Evolutionary conservation across 1,139 yeast species (phyloP), one percentile per base, ranked within the genome.

Genomic region (Lodderomyces pseudojiufengensis): DNA sequence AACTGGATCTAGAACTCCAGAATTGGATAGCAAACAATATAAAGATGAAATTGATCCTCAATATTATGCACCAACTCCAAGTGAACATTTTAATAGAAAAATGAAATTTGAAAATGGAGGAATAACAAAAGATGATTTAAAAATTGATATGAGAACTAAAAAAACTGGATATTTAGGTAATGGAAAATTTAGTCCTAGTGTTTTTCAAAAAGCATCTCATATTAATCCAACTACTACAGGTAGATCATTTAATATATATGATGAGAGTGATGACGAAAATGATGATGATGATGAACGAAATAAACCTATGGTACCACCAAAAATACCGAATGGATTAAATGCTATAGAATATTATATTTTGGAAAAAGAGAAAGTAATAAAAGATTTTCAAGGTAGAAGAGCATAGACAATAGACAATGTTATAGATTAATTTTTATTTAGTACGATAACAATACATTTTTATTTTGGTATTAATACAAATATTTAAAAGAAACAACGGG

Each of bases 291-390:
- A 53, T 30, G 51, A 35, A 5, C 33, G 29, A 23, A 28, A 51
- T 30, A 65, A 70, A 34, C 78, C 79, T 0, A 51, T 50, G 14
- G 70, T 73, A 2, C 80, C 80, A 2, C 78, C 79, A 2, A 74
- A 73, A 50, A 65, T 74, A n/a, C 80, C 80, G 0, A 49, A 59
- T 26, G 80, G 80, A 0, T 52, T 75, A 46, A 55, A 62, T 3
- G 70, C 70, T 24, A 61, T 54, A 48, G 80, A 75, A 47, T 75
- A 70, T 46, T 73, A 65, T 41, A 61, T 64, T 3, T 47, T 69
- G 38, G 75, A 70, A 34, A 61, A 55, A 45, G 72, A 70, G 29
- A 63, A 57, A 40, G 70, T 58, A 38, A 54, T 73, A 51, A 51
- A 65, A 56, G 66, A 73, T 54, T 41, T 66, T 43, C 56, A 70